phyloP scores from a whole-genome alignment of 1,284 basidiomycete genomes.

The Marasmius oreades region DNA sequence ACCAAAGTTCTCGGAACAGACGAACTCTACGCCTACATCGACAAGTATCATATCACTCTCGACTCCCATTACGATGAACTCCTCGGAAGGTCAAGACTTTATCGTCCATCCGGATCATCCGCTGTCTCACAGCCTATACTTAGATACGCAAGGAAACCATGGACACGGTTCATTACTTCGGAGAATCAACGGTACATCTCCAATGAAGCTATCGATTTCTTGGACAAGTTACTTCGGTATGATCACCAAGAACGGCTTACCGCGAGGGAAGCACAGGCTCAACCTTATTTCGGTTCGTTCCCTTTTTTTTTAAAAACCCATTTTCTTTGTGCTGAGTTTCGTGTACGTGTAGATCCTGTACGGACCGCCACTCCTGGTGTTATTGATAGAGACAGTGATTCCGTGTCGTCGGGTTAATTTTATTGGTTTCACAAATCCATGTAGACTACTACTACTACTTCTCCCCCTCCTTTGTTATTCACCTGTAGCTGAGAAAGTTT shows the following conservation, averaged over 20 bases:
- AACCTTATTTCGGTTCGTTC: conserved; percentile 81
- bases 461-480: neutral
- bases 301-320: neutral
- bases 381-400: conserved; percentile 66
- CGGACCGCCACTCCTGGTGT: conserved; percentile 53
- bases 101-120: conserved; percentile 7
- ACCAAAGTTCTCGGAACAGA: conserved; percentile 97
- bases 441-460: conserved; percentile 21
- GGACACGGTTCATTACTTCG: conserved; percentile 89
- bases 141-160: conserved; percentile 91
- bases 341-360: conserved; percentile 49
- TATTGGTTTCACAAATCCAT: conserved; percentile 26
- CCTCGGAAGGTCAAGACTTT: conserved; percentile 62
- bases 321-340: conserved; percentile 19
- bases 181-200: conserved; percentile 97
- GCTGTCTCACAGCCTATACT: conserved; percentile 11
- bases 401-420: conserved; percentile 47
- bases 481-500: conserved; percentile 11
- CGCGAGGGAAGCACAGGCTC: conserved; percentile 85
- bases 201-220: conserved; percentile 96
- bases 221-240: conserved; percentile 94
- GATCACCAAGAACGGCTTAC: conserved; percentile 97
- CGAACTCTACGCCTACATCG: conserved; percentile 86
- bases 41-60: conserved; percentile 93
- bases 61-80: conserved; percentile 91